These are phyloP conservation scores for Colletotrichum cereale DNA, from an alignment of 2,329 filamentous ascomycete species.

Conservation along the genomic window DNA sequence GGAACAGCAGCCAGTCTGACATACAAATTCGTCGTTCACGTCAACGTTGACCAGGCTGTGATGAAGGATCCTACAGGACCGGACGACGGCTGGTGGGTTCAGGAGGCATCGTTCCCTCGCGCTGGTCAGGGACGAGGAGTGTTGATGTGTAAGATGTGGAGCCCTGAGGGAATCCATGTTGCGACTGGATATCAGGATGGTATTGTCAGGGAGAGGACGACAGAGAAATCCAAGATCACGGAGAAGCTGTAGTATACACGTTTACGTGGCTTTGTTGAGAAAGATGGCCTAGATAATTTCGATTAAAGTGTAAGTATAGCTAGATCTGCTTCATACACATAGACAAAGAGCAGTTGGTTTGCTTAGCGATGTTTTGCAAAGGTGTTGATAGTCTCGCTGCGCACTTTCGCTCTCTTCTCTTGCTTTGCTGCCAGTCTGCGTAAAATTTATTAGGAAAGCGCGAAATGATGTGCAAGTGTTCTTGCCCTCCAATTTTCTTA, in stretches of 20 bases:
- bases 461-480: background rate
- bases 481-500: background rate
- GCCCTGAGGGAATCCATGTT: slow-evolving; percentile 63
- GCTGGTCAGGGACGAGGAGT: slow-evolving; percentile 60
- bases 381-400: background rate
- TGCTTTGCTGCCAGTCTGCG: background rate
- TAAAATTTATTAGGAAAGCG: background rate
- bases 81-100: slow-evolving; percentile 64
- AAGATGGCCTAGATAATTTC: background rate
- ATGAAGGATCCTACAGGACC: slow-evolving; percentile 52
- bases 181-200: slow-evolving; percentile 69
- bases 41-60: slow-evolving; percentile 60
- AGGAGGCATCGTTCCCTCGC: slow-evolving; percentile 64
- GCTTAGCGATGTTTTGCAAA: background rate
- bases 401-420: background rate
- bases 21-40: slow-evolving; percentile 66
- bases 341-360: background rate
- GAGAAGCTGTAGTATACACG: background rate
- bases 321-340: background rate
- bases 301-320: background rate
- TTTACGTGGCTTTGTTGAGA: too few relatives aligned
- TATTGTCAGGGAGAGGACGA: slow-evolving; percentile 47
- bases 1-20: slow-evolving; percentile 60
- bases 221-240: slow-evolving; percentile 45
- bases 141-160: slow-evolving; percentile 66